Evolutionary conservation across 768 basidiomycete species (phyloP), one percentile per base, ranked within the genome.

Genomic region (Chalciporus chontae): DNA sequence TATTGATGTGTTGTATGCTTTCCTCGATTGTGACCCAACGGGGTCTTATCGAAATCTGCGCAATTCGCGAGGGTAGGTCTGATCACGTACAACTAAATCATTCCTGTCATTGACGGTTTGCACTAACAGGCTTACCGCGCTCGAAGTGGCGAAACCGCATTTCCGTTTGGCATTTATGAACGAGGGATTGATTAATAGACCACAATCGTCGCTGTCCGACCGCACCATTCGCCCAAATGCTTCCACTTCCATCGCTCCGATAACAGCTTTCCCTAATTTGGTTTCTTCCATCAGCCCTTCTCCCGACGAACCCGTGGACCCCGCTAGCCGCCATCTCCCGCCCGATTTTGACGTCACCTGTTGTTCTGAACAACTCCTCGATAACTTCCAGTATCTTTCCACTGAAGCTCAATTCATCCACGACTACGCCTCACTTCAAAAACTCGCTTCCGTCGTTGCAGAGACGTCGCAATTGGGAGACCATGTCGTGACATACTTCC

Each of bases 21-120:
- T 90, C 50, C 72, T 90, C 40, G 78, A 84, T 40, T 84, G 79
- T 55, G 88, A 90, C 61, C 68, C 71, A 0, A 76, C 73, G 13
- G 77, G 80, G 39, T 61, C 71, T 1, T 75, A 83, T 29, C 76
- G 80, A 26, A 77, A 81, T 55, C 63, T 85, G 65, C 78, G 81
- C 46, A 90, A 90, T 61, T 74, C 81, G 9, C 71, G 85, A 71
- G 87, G 87, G 86, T 88, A 57, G 32, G 85, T 70, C 36, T 36
- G 13, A 26, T 48, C 24, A 8, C 45, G 40, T 51, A 8, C 13
- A 14, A n/a, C n/a, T n/a, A n/a, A n/a, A 8, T 5, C 8, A 13
- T 29, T 11, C 32, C 46, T 54, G 15, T 47, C 41, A 23, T 24
- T 47, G 21, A 32, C 26, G 31, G 18, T 36, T n/a, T 21, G 24